phyloP scores from a whole-genome alignment of 441 rosid species.

The Eutrema salsugineum region DNA sequence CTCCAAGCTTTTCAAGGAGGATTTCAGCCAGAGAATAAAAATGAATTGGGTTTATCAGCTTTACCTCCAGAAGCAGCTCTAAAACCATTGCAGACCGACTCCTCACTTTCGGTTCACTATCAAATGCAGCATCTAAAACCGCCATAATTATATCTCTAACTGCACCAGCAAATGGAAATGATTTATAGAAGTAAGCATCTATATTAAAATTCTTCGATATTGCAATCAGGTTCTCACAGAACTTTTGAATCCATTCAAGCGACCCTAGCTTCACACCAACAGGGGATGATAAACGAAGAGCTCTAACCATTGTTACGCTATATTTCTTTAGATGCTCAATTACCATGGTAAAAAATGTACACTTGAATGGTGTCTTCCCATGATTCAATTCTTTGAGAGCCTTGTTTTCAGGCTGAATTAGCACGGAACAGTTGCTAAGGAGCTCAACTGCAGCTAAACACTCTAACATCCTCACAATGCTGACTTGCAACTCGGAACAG shows the following conservation, averaged over 20 bases:
- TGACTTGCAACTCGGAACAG: constrained; percentile 74
- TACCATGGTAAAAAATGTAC: constrained; percentile 40
- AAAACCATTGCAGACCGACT: constrained; percentile 61
- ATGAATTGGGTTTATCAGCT: constrained; percentile 61
- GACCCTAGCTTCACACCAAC: constrained; percentile 67
- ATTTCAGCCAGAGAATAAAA: constrained; percentile 60
- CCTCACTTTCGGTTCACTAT: constrained; percentile 89
- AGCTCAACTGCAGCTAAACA: constrained; percentile 72
- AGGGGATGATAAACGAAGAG: constrained; percentile 70
- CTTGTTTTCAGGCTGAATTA: constrained; percentile 34
- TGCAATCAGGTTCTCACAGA: constrained; percentile 63
- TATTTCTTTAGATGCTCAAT: constrained; percentile 64
- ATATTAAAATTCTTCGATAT: constrained; percentile 39
- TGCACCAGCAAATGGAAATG: constrained; percentile 46
- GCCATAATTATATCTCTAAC: constrained; percentile 51
- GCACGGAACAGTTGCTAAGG: constrained; percentile 54
- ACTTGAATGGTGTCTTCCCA: constrained; percentile 35
- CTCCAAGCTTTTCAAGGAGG: constrained; percentile 85
- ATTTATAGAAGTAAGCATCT: constrained; percentile 41
- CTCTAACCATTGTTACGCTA: constrained; percentile 50
- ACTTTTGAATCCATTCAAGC: constrained; percentile 73
- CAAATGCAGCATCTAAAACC: constrained; percentile 81
- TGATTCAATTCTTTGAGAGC: constrained; percentile 36
- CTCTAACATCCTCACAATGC: constrained; percentile 61
- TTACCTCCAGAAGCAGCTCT: constrained; percentile 77